A percentile compares a stretch with the other conserved stretches of the same genome.
Evolutionary conservation across 495 filamentous ascomycete genomes (phyloP).

Genomic region (Cercophora scortea): DNA sequence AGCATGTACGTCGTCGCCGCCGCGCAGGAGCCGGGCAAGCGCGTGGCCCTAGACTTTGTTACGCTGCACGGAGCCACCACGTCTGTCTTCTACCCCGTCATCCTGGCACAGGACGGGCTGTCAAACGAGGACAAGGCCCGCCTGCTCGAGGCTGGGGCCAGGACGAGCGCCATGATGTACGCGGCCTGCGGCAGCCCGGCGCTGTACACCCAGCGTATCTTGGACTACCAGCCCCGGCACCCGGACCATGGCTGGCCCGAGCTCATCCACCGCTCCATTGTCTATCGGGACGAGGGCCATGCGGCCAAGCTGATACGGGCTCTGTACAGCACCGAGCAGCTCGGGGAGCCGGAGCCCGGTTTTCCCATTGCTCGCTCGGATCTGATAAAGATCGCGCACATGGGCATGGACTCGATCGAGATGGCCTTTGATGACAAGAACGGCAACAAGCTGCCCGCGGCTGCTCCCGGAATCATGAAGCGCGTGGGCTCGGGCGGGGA

Average conservation of each 20-base stretch:
- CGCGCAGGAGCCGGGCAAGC: slow-evolving; percentile 1
- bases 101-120: background rate
- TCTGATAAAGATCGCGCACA: slow-evolving; percentile 6
- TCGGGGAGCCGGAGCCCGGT: background rate
- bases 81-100: background rate
- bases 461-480: background rate
- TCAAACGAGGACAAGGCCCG: background rate
- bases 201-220: slow-evolving; percentile 1
- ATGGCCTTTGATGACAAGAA: background rate
- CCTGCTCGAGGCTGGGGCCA: slow-evolving; percentile 1
- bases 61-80: background rate
- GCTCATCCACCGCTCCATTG: background rate
- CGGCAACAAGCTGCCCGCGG: background rate
- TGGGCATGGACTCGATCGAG: slow-evolving; percentile 7
- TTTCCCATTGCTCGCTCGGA: slow-evolving; percentile 3
- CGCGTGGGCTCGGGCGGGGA: background rate
- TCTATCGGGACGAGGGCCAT: slow-evolving; percentile 6
- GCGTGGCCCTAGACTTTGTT: slow-evolving; percentile 1
- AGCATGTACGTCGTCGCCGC: background rate
- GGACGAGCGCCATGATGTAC: background rate
- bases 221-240: slow-evolving; percentile 1
- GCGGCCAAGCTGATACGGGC: slow-evolving; percentile 3
- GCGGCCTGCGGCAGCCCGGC: background rate
- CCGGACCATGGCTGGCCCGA: slow-evolving; percentile 6
- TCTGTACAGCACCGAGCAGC: background rate